Base-by-base conservation (phyloP, 495 filamentous ascomycete genomes). In the Penicillium manginii region DNA sequence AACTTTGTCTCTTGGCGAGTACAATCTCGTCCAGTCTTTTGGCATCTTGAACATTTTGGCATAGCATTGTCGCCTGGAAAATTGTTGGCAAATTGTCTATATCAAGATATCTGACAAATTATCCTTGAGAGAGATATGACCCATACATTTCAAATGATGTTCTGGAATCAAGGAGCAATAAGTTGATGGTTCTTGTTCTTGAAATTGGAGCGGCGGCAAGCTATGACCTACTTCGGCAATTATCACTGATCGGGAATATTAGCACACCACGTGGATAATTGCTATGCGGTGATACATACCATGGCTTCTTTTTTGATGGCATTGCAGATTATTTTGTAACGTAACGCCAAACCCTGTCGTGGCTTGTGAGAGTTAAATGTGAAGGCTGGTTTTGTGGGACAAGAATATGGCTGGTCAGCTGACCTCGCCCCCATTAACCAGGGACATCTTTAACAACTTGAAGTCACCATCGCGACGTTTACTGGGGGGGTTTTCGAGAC, bases 141-240 rank as follows among this genome's bases (percentile, higher is more conserved):
- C 8, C 31, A 45, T 48, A 63, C 60, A 59, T 56, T 54, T 58
- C 7, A 58, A 52, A 55, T 63, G 60, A 40, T 63, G 46, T 46
- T 37, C 56, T 63, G 19, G 26, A 10, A 42, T 42, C 3, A 21
- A 51, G 26, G 6, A 29, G 26, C 26, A 29, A 29, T 29, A 29
- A 35, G 31, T n/a, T 10, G 46, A 4, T 3, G 6, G 23, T 47
- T 26, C 3, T 4, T 46, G 42, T 5, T 4, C 45, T 47, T 47
- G 21, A 14, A 22, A 54, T 46, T 7, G 23, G 23, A n/a, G 52
- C 52, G 6, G 32, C 10, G 42, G 26, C 26, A 40, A 32, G 21
- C 14, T 45, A 18, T 3, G 6, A 31, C 60, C 15, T 58, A 63
- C 60, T 58, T 12, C 60, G 55, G 33, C 60, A 63, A 35, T 55